Base-by-base conservation (phyloP, 2,329 filamentous ascomycete genomes). In the Phialophora chinensis region DNA sequence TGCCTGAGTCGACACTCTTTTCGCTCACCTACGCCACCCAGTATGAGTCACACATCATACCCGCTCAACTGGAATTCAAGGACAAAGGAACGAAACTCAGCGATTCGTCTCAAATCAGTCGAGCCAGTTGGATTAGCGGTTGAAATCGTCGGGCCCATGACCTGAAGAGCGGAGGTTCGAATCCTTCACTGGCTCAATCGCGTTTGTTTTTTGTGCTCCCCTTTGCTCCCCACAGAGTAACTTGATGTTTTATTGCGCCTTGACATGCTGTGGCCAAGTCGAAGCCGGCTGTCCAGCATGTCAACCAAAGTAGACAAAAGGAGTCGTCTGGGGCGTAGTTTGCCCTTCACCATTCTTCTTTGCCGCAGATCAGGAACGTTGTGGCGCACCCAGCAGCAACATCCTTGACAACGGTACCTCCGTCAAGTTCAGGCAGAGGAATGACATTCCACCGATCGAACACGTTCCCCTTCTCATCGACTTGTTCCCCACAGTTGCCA, bases 331-430 rank as follows among this genome's bases (percentile, higher is more conserved):
- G 47, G 12, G 71, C 10, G 29, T 8, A 25, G 38, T 33, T 47
- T 55, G 14, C 11, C 20, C n/a, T 50, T 59, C 55, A 72, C 44
- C 73, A 71, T 53, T 50, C 33, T 42, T 56, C 29, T 47, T 29
- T 53, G 25, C 54, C 54, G 11, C 52, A 68, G 35, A 80, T 69
- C 50, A 96, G 82, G 89, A 92, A 97, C 75, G 89, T 96, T 20
- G 93, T 97, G 53, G 93, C 93, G 79, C 92, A 97, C 1, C 93
- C 93, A n/a, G 91, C 92, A 27, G 90, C 91, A 58, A 97, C 83
- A 58, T 80, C 80, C 69, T 83, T 79, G 63, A 92, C 86, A 23
- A 80, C 79, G 63, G 80, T 82, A 10, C 78, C 80, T 4, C 82
- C 75, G 17, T 84, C 79, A 74, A 84, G 83, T 12, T n/a, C 38